phyloP scores from a whole-genome alignment of 192 early-diverging fungal genomes.

The Jimgerdemannia flammicorona region DNA sequence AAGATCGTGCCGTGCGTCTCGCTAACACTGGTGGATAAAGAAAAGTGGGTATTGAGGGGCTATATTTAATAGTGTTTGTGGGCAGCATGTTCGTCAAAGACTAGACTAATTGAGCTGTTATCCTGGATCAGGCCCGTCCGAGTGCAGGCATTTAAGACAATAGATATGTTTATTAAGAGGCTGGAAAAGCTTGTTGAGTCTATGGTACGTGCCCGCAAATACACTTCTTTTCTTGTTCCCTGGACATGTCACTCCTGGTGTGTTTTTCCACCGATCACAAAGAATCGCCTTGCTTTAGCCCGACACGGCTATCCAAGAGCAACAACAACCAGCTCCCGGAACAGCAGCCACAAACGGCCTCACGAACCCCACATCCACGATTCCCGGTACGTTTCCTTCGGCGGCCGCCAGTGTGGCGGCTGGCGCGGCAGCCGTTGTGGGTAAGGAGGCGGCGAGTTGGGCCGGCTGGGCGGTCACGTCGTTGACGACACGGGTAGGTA shows the following conservation, averaged over 20 bases:
- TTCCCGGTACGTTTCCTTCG: slow-evolving; percentile 7
- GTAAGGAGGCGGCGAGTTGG: slow-evolving; percentile 64
- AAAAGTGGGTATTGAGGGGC: slow-evolving; percentile 50
- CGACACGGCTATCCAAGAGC: slow-evolving; percentile 41
- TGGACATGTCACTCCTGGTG: neutral
- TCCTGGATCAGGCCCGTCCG: slow-evolving; percentile 59
- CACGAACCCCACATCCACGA: slow-evolving; percentile 1
- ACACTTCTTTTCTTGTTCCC: neutral
- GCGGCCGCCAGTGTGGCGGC: slow-evolving; percentile 17
- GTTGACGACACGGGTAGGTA: slow-evolving; percentile 51
- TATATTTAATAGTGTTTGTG: neutral
- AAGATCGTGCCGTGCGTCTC: slow-evolving; percentile 73
- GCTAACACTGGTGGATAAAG: slow-evolving; percentile 68
- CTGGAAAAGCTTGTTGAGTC: slow-evolving; percentile 62
- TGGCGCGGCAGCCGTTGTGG: slow-evolving; percentile 37
- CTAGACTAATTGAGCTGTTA: slow-evolving; percentile 15
- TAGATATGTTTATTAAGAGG: slow-evolving; percentile 62
- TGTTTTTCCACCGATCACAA: neutral
- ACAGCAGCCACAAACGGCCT: slow-evolving; percentile 18
- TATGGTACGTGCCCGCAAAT: slow-evolving; percentile 42
- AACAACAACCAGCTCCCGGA: slow-evolving; percentile 24
- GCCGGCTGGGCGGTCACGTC: slow-evolving; percentile 89
- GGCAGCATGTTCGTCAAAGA: neutral
- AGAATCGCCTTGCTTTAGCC: slow-evolving; percentile 25
- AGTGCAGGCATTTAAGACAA: slow-evolving; percentile 74